Evolutionary conservation across 73 alveolate genomes (phyloP).

Genomic region (Urostyla sp.): DNA sequence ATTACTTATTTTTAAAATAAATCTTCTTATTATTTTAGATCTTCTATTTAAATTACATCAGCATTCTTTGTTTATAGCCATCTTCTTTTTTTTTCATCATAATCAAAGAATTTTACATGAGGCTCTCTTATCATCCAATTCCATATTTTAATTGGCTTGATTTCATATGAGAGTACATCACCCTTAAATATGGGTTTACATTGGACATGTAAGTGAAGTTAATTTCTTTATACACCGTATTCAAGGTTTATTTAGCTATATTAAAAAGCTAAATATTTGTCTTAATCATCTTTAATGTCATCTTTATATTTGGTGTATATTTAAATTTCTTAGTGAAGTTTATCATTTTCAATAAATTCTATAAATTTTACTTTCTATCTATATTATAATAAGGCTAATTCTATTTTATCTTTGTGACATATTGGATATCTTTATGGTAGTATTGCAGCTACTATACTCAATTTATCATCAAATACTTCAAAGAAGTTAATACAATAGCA

Average conservation of each 20-base stretch:
- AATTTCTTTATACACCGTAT: conserved; percentile 34
- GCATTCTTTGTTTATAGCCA: not conserved
- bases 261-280: conserved; percentile 8
- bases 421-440: conserved; percentile 42
- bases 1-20: conserved; percentile 16
- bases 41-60: not conserved
- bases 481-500: conserved; percentile 30
- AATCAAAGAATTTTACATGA: not conserved
- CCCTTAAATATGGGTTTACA: conserved; percentile 39
- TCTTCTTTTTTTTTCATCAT: not conserved
- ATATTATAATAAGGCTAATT: not conserved
- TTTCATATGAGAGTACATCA: conserved; percentile 25
- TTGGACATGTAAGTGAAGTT: conserved; percentile 31
- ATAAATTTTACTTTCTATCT: conserved; percentile 4
- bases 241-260: conserved; percentile 14
- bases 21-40: not conserved
- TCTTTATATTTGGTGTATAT: conserved; percentile 8
- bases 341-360: not conserved
- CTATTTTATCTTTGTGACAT: not conserved
- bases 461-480: conserved; percentile 6
- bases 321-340: not conserved
- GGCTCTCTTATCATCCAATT: conserved; percentile 51
- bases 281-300: conserved; percentile 1
- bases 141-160: conserved; percentile 38
- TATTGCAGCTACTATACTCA: not conserved